Conservation (phyloP, 768 basidiomycete genomes). For the Trametes sanguinea region DNA sequence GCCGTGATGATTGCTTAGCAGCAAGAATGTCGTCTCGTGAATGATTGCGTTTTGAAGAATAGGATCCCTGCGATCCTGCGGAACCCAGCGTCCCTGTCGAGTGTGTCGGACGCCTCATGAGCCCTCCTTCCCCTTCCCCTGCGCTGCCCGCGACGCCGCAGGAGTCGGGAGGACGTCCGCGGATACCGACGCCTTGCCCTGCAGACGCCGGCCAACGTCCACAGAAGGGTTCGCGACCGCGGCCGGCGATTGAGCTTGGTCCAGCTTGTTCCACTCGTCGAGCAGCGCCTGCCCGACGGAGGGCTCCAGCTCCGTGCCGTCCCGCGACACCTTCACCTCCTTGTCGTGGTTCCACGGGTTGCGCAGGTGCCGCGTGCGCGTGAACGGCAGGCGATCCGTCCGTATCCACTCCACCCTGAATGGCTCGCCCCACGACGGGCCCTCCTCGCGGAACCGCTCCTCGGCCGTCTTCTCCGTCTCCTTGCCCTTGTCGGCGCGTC, state of each 20-base stretch:
- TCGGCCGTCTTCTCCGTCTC: conserved; percentile 23
- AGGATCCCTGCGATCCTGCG: background rate
- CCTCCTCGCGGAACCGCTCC: conserved; percentile 24
- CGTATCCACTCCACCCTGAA: conserved; percentile 86
- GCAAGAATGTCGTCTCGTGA: conserved; percentile 24
- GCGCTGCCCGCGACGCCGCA: background rate
- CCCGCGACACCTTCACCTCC: conserved; percentile 80
- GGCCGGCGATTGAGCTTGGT: conserved; percentile 24
- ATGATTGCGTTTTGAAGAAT: conserved; percentile 13
- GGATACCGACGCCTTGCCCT: conserved; percentile 19
- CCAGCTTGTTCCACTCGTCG: conserved; percentile 60
- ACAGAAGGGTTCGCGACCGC: conserved; percentile 6
- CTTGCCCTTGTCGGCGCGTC: conserved; percentile 17
- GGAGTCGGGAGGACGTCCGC: conserved; percentile 9
- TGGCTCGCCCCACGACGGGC: conserved; percentile 63
- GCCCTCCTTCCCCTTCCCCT: conserved; percentile 10
- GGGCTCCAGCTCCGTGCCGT: conserved; percentile 93
- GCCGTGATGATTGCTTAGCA: conserved; percentile 22
- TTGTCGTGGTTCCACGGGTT: conserved; percentile 93
- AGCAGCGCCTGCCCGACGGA: conserved; percentile 64
- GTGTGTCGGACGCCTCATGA: background rate
- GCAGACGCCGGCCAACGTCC: conserved; percentile 16
- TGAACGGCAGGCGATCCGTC: conserved; percentile 71
- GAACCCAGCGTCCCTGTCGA: background rate
- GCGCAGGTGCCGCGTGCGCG: conserved; percentile 72